Evolutionary conservation across 2,329 filamentous ascomycete genomes (phyloP).

Genomic region (Exophiala sp.): DNA sequence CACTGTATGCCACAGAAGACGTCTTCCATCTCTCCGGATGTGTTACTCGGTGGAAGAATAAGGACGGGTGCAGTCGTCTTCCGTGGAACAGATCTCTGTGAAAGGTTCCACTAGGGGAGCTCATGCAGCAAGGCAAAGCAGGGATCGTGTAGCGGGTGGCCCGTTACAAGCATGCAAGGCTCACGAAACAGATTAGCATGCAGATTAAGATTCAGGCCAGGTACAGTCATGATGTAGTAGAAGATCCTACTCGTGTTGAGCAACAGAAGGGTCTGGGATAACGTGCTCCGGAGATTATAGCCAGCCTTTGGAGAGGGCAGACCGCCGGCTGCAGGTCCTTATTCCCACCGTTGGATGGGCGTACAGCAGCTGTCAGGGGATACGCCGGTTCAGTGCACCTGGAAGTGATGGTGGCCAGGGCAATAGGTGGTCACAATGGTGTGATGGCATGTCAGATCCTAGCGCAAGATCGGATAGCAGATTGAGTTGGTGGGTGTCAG

Average conservation of each 20-base stretch:
- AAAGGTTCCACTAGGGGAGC: constrained; percentile 3
- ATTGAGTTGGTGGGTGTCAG: constrained; percentile 14
- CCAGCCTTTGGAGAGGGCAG: not conserved
- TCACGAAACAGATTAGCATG: constrained; percentile 10
- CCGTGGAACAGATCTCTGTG: not conserved
- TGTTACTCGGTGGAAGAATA: not conserved
- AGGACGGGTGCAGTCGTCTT: not conserved
- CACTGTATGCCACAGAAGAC: not conserved
- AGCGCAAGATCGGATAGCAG: constrained; percentile 15
- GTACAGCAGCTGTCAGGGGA: too few relatives aligned
- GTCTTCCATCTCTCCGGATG: constrained; percentile 3
- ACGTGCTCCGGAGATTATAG: not conserved
- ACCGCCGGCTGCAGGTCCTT: not conserved
- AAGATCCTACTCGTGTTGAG: not conserved
- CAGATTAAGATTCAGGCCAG: constrained; percentile 17
- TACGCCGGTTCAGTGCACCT: too few relatives aligned
- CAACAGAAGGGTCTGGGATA: not conserved
- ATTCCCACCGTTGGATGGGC: not conserved
- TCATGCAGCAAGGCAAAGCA: not conserved
- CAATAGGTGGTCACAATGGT: not conserved
- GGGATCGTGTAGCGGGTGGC: not conserved
- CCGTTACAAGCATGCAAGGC: not conserved
- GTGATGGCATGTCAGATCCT: constrained; percentile 18
- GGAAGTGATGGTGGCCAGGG: too few relatives aligned
- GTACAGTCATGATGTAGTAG: constrained; percentile 26